Percentiles rank a stretch among this genome's conserved stretches.
Evolutionary conservation across 352 stramenopile species (phyloP).

Genomic region (Pilasporangium apinafurcum): DNA sequence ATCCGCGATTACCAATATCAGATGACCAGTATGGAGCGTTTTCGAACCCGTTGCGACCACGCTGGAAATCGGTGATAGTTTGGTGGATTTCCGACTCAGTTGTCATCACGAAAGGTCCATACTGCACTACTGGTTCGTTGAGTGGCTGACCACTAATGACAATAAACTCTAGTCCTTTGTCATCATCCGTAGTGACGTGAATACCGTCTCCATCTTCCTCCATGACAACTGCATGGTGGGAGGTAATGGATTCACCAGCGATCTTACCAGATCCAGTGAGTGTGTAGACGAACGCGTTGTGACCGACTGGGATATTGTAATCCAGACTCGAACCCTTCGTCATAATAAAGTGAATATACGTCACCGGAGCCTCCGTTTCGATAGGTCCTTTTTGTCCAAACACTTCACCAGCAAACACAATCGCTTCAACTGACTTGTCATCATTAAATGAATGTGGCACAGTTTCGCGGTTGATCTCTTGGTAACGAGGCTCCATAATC

Average conservation of each 20-base stretch:
- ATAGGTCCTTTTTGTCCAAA: conserved; percentile 12
- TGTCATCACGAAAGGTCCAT: conserved; percentile 74
- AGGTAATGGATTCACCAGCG: conserved; percentile 4
- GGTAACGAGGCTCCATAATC: conserved; percentile 39
- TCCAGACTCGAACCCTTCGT: conserved; percentile 1
- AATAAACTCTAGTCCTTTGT: conserved; percentile 43
- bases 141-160: conserved; percentile 49
- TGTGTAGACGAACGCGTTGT: conserved; percentile 18
- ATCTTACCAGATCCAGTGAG: conserved; percentile 1
- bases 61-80: conserved; percentile 48
- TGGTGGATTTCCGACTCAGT: conserved; percentile 44
- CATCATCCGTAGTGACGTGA: conserved; percentile 20
- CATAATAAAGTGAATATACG: conserved; percentile 22
- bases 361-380: conserved; percentile 15
- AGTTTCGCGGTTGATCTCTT: conserved; percentile 39
- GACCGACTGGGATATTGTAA: conserved; percentile 6
- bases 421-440: conserved; percentile 10
- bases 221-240: conserved; percentile 34
- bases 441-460: conserved; percentile 9
- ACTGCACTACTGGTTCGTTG: conserved; percentile 56
- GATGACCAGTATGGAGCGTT: conserved; percentile 49
- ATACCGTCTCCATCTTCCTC: conserved; percentile 43
- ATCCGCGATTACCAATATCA: conserved; percentile 35
- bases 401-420: conserved; percentile 19
- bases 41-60: conserved; percentile 57